phyloP scores from a whole-genome alignment of 2,329 filamentous ascomycete species.

The Paecilomyces niveus region DNA sequence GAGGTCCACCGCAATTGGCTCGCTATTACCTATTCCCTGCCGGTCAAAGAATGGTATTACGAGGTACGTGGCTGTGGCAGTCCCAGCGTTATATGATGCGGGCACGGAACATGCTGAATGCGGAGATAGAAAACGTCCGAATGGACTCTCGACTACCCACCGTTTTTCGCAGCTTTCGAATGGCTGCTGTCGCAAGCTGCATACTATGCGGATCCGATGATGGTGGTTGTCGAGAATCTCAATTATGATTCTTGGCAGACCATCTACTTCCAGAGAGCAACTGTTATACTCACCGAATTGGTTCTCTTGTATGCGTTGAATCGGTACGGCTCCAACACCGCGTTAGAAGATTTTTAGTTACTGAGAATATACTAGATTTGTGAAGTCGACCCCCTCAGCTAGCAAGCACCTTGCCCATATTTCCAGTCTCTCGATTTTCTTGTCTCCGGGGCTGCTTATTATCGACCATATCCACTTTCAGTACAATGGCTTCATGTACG shows the following conservation, averaged over 20 bases:
- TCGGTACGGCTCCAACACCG: constrained; percentile 43
- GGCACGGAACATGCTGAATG: constrained; percentile 4
- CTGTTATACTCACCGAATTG: constrained; percentile 79
- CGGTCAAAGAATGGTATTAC: constrained; percentile 86
- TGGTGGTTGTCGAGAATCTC: constrained; percentile 75
- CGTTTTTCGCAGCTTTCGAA: constrained; percentile 97
- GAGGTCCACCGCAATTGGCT: constrained; percentile 99
- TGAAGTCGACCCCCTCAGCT: constrained; percentile 59
- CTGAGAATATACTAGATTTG: constrained; percentile 49
- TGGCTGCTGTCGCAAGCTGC: constrained; percentile 82
- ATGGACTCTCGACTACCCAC: constrained; percentile 99
- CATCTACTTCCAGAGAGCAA: constrained; percentile 83
- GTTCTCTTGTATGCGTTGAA: constrained; percentile 77
- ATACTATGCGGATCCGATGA: constrained; percentile 66
- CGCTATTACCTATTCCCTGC: constrained; percentile 84
- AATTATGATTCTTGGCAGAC: constrained; percentile 90
- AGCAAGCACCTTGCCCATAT: constrained; percentile 75
- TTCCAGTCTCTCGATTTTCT: constrained; percentile 77
- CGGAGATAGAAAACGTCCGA: constrained; percentile 72
- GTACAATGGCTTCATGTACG: constrained; percentile 97
- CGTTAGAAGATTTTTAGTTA: background rate
- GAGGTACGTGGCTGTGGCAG: constrained; percentile 49
- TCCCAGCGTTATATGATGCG: background rate
- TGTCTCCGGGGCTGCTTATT: constrained; percentile 88
- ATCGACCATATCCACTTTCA: constrained; percentile 99